These are phyloP conservation scores for Ophiostoma himal-ulmi DNA, from an alignment of 2,329 filamentous ascomycete species.

Conservation along the genomic window DNA sequence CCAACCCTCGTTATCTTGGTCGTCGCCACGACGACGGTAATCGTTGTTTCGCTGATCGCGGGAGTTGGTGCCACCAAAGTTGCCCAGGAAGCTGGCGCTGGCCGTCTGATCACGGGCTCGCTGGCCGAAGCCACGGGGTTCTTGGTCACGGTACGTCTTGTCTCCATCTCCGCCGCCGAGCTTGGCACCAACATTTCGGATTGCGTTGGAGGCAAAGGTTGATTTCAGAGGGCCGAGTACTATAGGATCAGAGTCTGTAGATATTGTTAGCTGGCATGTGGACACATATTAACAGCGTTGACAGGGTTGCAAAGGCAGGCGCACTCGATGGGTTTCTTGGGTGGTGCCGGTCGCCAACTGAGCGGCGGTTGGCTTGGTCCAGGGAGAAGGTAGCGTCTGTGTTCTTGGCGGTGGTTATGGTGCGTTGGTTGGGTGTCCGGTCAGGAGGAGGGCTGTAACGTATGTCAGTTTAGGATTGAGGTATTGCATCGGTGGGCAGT, in stretches of 20 bases:
- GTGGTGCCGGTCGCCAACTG: constrained; percentile 48
- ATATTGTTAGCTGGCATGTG: neutral
- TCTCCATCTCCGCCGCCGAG: constrained; percentile 46
- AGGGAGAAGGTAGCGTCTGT: constrained; percentile 1
- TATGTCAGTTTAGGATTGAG: constrained; percentile 19
- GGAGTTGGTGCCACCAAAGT: constrained; percentile 38
- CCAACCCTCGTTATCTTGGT: constrained; percentile 66
- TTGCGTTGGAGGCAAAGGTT: constrained; percentile 69
- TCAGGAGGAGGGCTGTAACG: constrained; percentile 20
- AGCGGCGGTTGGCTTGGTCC: constrained; percentile 47
- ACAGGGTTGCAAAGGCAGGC: constrained; percentile 26
- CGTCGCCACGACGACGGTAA: constrained; percentile 50
- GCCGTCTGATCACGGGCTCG: constrained; percentile 38
- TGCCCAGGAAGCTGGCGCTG: constrained; percentile 37
- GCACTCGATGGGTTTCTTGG: constrained; percentile 53
- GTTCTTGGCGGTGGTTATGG: constrained; percentile 37
- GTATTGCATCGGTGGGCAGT: constrained; percentile 5
- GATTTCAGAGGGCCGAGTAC: constrained; percentile 79
- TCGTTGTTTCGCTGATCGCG: constrained; percentile 42
- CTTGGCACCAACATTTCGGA: constrained; percentile 41
- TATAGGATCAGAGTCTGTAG: constrained; percentile 66
- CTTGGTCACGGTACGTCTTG: constrained; percentile 49
- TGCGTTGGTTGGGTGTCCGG: constrained; percentile 30
- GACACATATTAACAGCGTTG: neutral
- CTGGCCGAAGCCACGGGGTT: constrained; percentile 51